Evolutionary conservation across 371 early-diverging fungal genomes (phyloP), one percentile per base, ranked within the genome.

Genomic region (Mortierella polycephala): DNA sequence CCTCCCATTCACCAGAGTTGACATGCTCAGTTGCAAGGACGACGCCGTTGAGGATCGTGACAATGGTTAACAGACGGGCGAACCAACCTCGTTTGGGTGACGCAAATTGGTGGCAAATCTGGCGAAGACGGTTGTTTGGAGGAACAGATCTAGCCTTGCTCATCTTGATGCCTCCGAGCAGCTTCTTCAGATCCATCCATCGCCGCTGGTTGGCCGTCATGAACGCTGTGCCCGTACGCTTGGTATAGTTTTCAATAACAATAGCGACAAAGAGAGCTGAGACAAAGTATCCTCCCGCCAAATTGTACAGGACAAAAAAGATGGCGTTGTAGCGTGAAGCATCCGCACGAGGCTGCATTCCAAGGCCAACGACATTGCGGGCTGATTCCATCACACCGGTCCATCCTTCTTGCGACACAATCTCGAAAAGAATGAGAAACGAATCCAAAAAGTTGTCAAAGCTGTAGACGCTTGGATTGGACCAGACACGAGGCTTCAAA

Each of bases 331-430:
- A 81, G 44, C 89, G 88, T 20, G 87, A 85, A 1, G 83, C 82
- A 56, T 90, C 86, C 60, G 71, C 75, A 37, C 80, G 55, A 2
- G 84, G 83, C 45, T 82, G 77, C n/a, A 72, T 60, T 50, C 88
- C 87, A n/a, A 79, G 75, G n/a, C 89, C 87, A 1, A 60, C 66
- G 5, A 90, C 81, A 40, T 83, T 69, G 85, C 92, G 90, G 46
- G 88, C 85, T 0, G 85, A 82, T 6, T 81, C 70, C 83, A 91
- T 75, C 4, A 91, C 91, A 61, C 89, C 88, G 3, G 86, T 81
- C 93, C 93, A 92, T 6, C 91, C 91, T 72, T 92, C 93, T 51
- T 91, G 90, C 23, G 90, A 90, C 1, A 87, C 83, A 76, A 89
- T 88, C 64, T 90, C 90, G 52, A 92, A 86, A 1, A 92, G 73